Evolutionary conservation across 2,329 filamentous ascomycete genomes (phyloP).

Genomic region (Monosporascus sp.): DNA sequence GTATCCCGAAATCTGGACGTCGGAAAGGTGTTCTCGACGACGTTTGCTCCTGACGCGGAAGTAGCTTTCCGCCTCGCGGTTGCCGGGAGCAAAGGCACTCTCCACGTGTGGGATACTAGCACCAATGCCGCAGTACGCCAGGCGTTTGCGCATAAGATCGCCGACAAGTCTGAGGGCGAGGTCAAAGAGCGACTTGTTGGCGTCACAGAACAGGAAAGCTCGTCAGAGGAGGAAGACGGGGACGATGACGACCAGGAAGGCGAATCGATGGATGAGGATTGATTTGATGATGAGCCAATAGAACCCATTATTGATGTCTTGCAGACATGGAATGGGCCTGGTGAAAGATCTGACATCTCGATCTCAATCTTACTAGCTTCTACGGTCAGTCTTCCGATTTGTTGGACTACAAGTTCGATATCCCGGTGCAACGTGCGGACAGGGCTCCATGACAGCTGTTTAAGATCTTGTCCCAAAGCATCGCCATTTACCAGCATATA

Average conservation of each 20-base stretch:
- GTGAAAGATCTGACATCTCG: background rate
- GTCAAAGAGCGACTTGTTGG: constrained; percentile 75
- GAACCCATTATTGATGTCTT: background rate
- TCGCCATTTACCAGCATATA: no score
- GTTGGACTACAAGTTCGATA: no score
- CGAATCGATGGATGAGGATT: constrained; percentile 54
- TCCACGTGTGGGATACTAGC: constrained; percentile 94
- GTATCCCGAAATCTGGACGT: constrained; percentile 88
- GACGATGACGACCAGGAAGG: constrained; percentile 29
- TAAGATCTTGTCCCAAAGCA: no score
- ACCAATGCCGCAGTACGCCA: constrained; percentile 84
- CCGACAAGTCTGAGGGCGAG: constrained; percentile 49
- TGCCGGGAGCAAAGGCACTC: constrained; percentile 85
- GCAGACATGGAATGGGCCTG: background rate
- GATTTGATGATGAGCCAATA: constrained; percentile 4
- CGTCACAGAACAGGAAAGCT: constrained; percentile 61
- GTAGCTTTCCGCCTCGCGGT: constrained; percentile 90
- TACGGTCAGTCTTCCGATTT: no score
- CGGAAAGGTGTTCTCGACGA: constrained; percentile 87
- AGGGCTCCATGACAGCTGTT: no score
- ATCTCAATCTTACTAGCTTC: no score
- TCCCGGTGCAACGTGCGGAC: no score
- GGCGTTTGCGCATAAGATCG: constrained; percentile 71
- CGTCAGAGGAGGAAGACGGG: constrained; percentile 40
- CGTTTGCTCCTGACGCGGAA: constrained; percentile 83